Percentiles rank a stretch among this genome's conserved stretches.
phyloP scores from a whole-genome alignment of 2,329 filamentous ascomycete genomes.

The Endoconidiophora laricicola region DNA sequence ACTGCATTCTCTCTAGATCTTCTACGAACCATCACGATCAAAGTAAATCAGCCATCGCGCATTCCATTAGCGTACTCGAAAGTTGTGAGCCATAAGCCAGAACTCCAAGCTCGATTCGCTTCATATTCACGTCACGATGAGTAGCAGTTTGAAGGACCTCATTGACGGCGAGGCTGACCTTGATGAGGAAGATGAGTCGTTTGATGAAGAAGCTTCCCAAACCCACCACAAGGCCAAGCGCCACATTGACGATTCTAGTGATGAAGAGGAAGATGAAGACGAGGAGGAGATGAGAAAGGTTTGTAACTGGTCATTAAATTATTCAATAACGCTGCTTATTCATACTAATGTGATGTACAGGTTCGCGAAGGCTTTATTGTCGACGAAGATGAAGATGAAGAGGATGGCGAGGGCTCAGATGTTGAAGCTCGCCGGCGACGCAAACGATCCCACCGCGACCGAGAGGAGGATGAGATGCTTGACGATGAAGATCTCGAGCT shows the following conservation, averaged over 20 bases:
- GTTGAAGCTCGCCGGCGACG: conserved; percentile 43
- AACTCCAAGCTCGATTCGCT: neutral
- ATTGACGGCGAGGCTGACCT: conserved; percentile 76
- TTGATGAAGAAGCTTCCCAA: conserved; percentile 51
- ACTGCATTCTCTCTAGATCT: neutral
- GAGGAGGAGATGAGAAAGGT: conserved; percentile 74
- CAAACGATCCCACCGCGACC: conserved; percentile 61
- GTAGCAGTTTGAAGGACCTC: conserved; percentile 51
- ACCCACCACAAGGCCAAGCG: conserved; percentile 1
- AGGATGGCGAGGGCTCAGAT: conserved; percentile 48
- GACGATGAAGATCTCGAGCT: conserved; percentile 94
- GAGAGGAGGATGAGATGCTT: conserved; percentile 71
- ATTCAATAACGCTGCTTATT: neutral
- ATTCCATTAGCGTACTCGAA: neutral
- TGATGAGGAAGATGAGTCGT: conserved; percentile 71
- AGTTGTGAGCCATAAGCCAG: neutral
- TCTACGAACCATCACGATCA: neutral
- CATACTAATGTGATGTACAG: conserved; percentile 27
- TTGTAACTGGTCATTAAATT: conserved; percentile 12
- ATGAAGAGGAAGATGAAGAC: conserved; percentile 84
- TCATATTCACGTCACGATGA: conserved; percentile 27
- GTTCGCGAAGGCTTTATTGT: conserved; percentile 92
- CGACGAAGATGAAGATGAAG: conserved; percentile 73
- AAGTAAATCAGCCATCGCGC: no score
- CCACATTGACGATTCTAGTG: conserved; percentile 55